Evolutionary conservation across 148 eudicot genomes (phyloP), one percentile per base, ranked within the genome.

Genomic region (Polygonum aviculare): DNA sequence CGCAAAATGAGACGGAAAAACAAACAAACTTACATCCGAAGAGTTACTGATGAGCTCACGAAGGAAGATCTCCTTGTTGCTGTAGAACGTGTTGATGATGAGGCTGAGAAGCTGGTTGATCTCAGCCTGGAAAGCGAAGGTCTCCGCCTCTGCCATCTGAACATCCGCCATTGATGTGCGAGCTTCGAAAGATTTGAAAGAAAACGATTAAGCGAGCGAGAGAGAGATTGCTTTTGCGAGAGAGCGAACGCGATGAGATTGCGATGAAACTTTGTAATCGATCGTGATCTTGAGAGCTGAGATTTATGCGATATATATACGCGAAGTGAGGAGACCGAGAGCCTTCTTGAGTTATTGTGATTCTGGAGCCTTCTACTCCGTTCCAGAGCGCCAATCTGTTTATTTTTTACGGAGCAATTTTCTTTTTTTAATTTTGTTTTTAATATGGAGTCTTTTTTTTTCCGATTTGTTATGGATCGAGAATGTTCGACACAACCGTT

Each of bases 1-100:
- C 8, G 14, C 4, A 19, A 18, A 35, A 36, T 26, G 3, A 54
- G 21, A 14, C 15, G n/a, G 16, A 26, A 54, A 54, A 44, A 55
- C 7, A 14, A n/a, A 16, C 3, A 10, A 55, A 70, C 88, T 21
- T 80, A 88, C 91, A 82, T 93, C 98, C 11, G 98, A 93, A 7
- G 93, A 45, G 40, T 93, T 93, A 76, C 93, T 89, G 77, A 90
- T 89, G 45, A 93, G 50, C 26, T 93, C 98, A 12, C 98, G 89
- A 22, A 93, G 96, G 78, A 93, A 93, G 22, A 93, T 93, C 88
- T 93, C 98, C 81, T 93, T 93, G 93, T 93, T 93, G 71, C 96
- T 90, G 86, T 93, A 93, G 72, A 93, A 91, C 3, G 97, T 91
- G 79, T 93, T 93, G 90, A 90, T 93, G 69, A 93, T 93, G n/a